Base-by-base conservation (phyloP, 192 early-diverging fungal genomes). In the Dispira parvispora region DNA sequence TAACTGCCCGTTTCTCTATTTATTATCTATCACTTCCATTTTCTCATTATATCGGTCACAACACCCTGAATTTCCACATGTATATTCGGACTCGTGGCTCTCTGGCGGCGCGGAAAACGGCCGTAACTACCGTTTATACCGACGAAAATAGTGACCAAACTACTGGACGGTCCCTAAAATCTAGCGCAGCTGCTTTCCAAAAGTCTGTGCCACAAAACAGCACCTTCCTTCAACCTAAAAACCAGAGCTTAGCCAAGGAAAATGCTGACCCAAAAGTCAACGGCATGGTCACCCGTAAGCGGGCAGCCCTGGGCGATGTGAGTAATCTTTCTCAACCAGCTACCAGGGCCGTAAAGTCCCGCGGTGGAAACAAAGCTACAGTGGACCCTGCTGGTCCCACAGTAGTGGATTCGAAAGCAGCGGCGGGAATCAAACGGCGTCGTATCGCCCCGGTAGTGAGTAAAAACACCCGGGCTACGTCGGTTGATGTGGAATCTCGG, bases 281-380 rank as follows among this genome's bases (percentile, higher is more conserved):
- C 13, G 54, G 54, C 14, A 16, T 60, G 11, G 42, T 42, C 42
- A 64, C 63, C 18, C 46, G 43, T 11, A 62, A 63, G 46, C 67
- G 67, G 25, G 23, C 67, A 27, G 62, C 67, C 21, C 54, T 68
- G 23, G 53, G 32, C 20, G 67, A 68, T 47, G 44, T 67, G n/a
- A 67, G 66, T 45, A 67, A 67, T 46, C 32, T 38, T 38, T 38
- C 32, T 6, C 32, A 38, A 6, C 32, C 32, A 38, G 32, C 32
- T 1, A 38, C 32, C 32, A 38, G 32, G 32, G 32, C 32, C 6
- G 32, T 38, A 6, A 38, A 38, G 6, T 6, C 32, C 32, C 32
- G 32, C 6, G 32, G 32, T 38, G 32, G 32, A 38, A 38, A 6
- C 32, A 38, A 38, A 38, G 3, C 32, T 38, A 38, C 32, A 38